phyloP scores from a whole-genome alignment of 306 rosid genomes.

The Pueraria montana region DNA sequence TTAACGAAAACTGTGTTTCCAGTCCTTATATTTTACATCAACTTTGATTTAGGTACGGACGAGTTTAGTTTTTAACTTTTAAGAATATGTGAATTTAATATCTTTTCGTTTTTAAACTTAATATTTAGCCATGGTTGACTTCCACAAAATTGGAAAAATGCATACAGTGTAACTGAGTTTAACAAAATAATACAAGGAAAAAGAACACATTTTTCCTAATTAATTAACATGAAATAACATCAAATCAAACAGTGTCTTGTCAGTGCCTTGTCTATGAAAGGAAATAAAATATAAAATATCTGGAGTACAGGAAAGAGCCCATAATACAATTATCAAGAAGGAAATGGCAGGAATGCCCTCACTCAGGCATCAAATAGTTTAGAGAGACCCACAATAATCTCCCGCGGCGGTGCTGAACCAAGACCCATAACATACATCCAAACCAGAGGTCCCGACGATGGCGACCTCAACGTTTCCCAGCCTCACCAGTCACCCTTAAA shows the following conservation, averaged over 20 bases:
- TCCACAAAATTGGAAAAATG: too few relatives aligned
- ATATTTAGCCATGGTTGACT: too few relatives aligned
- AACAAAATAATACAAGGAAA: too few relatives aligned
- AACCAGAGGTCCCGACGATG: neutral
- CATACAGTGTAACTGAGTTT: too few relatives aligned
- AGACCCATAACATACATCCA: slow-evolving; percentile 39
- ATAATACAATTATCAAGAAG: neutral
- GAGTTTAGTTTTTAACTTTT: too few relatives aligned
- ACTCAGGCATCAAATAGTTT: neutral
- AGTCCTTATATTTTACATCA: too few relatives aligned
- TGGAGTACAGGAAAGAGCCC: neutral
- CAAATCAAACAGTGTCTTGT: neutral
- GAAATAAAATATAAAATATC: slow-evolving; percentile 13
- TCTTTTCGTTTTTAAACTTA: too few relatives aligned
- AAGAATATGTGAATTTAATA: too few relatives aligned
- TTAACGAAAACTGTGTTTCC: too few relatives aligned
- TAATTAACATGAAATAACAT: neutral
- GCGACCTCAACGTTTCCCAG: slow-evolving; percentile 39
- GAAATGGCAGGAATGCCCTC: slow-evolving; percentile 33
- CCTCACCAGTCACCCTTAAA: slow-evolving; percentile 39
- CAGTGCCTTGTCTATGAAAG: neutral
- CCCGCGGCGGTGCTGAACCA: slow-evolving; percentile 11
- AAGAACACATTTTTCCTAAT: too few relatives aligned
- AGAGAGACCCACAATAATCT: slow-evolving; percentile 21
- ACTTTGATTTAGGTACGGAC: too few relatives aligned